A percentile compares a stretch with the other conserved stretches of the same genome.
Conservation (phyloP, 805 yeast genomes). For the Clavispora asparagi region DNA sequence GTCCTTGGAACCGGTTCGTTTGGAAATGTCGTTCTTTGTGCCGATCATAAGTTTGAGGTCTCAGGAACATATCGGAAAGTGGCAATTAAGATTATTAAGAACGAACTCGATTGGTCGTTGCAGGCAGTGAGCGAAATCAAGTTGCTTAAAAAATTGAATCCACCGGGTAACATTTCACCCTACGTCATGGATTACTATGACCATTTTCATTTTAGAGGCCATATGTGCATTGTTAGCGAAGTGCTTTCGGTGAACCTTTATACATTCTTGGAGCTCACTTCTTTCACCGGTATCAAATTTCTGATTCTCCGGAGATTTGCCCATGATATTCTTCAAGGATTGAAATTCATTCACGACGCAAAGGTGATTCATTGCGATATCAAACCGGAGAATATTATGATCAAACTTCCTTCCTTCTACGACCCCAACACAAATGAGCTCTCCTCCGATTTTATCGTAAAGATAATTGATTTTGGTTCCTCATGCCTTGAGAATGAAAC, state of each 20-base stretch:
- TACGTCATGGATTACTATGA: constrained; percentile 52
- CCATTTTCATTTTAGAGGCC: constrained; percentile 76
- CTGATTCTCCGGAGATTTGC: constrained; percentile 41
- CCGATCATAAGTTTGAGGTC: constrained; percentile 50
- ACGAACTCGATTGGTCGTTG: constrained; percentile 64
- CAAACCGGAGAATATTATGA: constrained; percentile 80
- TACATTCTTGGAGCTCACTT: constrained; percentile 48
- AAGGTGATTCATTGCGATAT: constrained; percentile 77
- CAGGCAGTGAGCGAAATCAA: constrained; percentile 79
- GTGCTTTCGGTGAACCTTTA: constrained; percentile 61
- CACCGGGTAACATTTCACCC: constrained; percentile 15
- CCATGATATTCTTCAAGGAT: constrained; percentile 52
- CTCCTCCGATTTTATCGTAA: constrained; percentile 44
- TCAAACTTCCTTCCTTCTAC: constrained; percentile 29
- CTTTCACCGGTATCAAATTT: constrained; percentile 46
- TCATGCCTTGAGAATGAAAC: constrained; percentile 45
- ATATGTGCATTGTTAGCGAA: constrained; percentile 77
- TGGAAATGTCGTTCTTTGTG: constrained; percentile 69
- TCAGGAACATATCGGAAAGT: constrained; percentile 34
- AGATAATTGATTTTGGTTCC: constrained; percentile 79
- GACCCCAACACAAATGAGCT: constrained; percentile 14
- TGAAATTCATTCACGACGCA: constrained; percentile 51
- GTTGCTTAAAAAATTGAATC: constrained; percentile 47
- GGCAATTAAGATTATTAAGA: constrained; percentile 76
- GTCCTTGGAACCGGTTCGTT: constrained; percentile 75